Conservation (phyloP, 2,329 filamentous ascomycete genomes). For the Ambrosiella xylebori region DNA sequence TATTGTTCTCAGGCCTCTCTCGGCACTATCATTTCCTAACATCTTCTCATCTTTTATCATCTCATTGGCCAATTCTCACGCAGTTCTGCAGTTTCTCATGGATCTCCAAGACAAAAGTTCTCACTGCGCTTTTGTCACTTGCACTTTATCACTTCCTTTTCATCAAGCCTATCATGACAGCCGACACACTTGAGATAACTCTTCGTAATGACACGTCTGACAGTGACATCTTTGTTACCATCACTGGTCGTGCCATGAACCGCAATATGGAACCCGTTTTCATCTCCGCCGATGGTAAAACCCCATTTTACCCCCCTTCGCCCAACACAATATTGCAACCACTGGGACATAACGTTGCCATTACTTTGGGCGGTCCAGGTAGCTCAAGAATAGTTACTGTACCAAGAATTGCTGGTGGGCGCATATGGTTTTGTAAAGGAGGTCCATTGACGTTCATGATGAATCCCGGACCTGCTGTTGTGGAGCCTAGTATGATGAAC, state of each 20-base stretch:
- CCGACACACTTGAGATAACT: slow-evolving; percentile 23
- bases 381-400: slow-evolving; percentile 42
- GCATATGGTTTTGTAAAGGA: slow-evolving; percentile 54
- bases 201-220: slow-evolving; percentile 50
- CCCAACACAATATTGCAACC: slow-evolving; percentile 33
- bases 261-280: slow-evolving; percentile 43
- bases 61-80: slow-evolving; percentile 16
- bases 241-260: slow-evolving; percentile 47
- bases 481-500: slow-evolving; percentile 60
- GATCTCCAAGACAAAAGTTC: background rate
- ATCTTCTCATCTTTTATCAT: slow-evolving; percentile 24
- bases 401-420: slow-evolving; percentile 51
- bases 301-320: slow-evolving; percentile 45
- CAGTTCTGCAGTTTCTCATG: background rate
- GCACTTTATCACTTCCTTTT: background rate
- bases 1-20: too few relatives aligned
- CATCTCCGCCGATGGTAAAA: slow-evolving; percentile 47
- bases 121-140: background rate
- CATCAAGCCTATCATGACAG: background rate
- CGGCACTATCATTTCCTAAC: slow-evolving; percentile 4
- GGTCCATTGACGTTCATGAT: slow-evolving; percentile 47
- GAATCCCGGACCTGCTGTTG: slow-evolving; percentile 54
- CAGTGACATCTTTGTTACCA: slow-evolving; percentile 43
- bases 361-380: slow-evolving; percentile 45
- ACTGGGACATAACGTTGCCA: slow-evolving; percentile 41